Base-by-base conservation (phyloP, 495 filamentous ascomycete species). In the Podospora sp. region DNA sequence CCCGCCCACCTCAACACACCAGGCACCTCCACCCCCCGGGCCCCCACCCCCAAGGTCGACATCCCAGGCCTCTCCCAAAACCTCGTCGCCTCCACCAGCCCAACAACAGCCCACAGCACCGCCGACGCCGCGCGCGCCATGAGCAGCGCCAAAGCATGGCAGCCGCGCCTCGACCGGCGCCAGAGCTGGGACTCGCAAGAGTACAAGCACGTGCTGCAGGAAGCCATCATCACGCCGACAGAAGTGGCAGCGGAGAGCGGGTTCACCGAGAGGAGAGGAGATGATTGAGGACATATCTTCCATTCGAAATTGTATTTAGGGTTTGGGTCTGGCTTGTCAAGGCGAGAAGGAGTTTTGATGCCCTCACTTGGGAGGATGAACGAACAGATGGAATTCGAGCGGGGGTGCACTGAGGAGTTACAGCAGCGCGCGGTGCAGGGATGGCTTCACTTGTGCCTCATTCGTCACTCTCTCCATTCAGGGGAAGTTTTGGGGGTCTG, bases 171-270 rank as follows among this genome's bases (percentile, higher is more conserved):
- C 24, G 71, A 77, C 46, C 76, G 82, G 33, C 74, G 69, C 27
- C 79, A 82, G 68, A 84, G 81, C 69, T 86, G 77, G 72, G 75
- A 75, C 55, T 61, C 69, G 21, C 77, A 86, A 67, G 83, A 85
- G 70, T 75, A 78, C 58, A 82, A 83, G 70, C 80, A 82, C 68
- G 65, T 66, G 29, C 49, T 79, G 65, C 76, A 78, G 67, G 50
- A 11, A 27, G 21, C 60, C 46, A 77, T 81, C 75, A 71, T 66
- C 49, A 68, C 66, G 65, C 61, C 73, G 25, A 57, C 27, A 29
- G 60, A 71, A 14, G 63, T 55, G 73, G 50, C 22, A 68, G 55
- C 29, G 68, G 2, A 40, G 29, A 24, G 66, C 6, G 79, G 77
- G 22, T 81, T 81, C 65, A 80, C 53, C 51, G 78, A 80, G 71